Evolutionary conservation across 305 asterid species (phyloP).

Genomic region (Fraxinus sp.): DNA sequence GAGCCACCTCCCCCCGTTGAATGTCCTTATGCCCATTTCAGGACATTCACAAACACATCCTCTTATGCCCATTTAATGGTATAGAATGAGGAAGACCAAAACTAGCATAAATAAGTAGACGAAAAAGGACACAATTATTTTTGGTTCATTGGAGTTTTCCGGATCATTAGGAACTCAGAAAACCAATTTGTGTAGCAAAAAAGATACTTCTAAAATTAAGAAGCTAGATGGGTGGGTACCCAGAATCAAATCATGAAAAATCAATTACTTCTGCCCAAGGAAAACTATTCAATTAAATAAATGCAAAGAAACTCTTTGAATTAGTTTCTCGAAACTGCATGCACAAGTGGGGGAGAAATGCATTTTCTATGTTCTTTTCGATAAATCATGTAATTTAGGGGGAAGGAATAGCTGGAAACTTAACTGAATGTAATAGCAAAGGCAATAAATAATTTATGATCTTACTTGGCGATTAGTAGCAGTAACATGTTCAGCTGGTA

Average conservation of each 20-base stretch:
- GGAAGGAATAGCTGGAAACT: background rate
- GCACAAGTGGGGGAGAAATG: background rate
- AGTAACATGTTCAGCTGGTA: conserved; percentile 96
- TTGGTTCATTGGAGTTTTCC: background rate
- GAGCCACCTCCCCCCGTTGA: background rate
- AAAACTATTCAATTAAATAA: background rate
- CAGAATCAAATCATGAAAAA: background rate
- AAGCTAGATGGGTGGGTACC: background rate
- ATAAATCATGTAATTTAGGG: background rate
- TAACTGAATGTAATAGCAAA: conserved; percentile 19
- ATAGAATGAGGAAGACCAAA: background rate
- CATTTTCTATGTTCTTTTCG: background rate
- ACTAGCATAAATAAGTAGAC: background rate
- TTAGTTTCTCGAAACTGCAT: background rate
- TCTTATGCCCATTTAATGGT: background rate
- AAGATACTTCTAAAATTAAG: background rate
- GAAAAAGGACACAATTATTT: background rate
- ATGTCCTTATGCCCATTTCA: background rate
- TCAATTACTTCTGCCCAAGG: background rate
- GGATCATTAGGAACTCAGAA: background rate
- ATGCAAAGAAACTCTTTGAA: background rate
- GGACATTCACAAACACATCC: background rate
- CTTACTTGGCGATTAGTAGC: conserved; percentile 96
- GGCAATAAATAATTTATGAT: conserved; percentile 7
- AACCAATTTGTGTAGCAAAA: background rate